Percentiles rank a stretch among this genome's conserved stretches.
Evolutionary conservation across 306 rosid species (phyloP).

Genomic region (Glycine tomentella): DNA sequence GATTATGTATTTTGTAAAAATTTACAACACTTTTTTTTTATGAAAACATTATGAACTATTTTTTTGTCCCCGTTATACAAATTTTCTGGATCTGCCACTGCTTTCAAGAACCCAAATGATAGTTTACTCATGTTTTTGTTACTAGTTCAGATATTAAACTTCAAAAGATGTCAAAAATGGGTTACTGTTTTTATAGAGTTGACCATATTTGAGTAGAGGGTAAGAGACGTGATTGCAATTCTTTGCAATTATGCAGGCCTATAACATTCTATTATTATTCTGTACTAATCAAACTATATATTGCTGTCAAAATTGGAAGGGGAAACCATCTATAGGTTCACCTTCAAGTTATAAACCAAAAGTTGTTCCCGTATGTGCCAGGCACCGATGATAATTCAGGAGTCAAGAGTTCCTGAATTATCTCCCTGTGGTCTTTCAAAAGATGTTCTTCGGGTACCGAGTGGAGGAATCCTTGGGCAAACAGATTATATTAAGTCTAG

Average conservation of each 20-base stretch:
- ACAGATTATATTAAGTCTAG: constrained; percentile 32
- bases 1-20: no score
- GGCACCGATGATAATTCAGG: constrained; percentile 22
- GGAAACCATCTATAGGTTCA: constrained; percentile 45
- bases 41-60: no score
- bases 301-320: constrained; percentile 65
- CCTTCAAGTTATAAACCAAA: constrained; percentile 39
- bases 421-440: constrained; percentile 23
- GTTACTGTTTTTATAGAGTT: background rate
- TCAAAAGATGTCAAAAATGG: no score
- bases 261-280: constrained; percentile 37
- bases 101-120: no score
- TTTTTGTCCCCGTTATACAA: no score
- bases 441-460: constrained; percentile 14
- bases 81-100: no score
- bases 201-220: constrained; percentile 21
- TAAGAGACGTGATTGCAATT: constrained; percentile 9
- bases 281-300: constrained; percentile 40
- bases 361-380: constrained; percentile 39
- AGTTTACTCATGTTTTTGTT: no score
- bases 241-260: constrained; percentile 37
- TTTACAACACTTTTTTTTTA: no score
- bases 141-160: no score
- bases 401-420: constrained; percentile 2
- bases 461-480: constrained; percentile 32